Evolutionary conservation across 2,329 filamentous ascomycete genomes (phyloP).

Genomic region (Ilyonectria destructans): DNA sequence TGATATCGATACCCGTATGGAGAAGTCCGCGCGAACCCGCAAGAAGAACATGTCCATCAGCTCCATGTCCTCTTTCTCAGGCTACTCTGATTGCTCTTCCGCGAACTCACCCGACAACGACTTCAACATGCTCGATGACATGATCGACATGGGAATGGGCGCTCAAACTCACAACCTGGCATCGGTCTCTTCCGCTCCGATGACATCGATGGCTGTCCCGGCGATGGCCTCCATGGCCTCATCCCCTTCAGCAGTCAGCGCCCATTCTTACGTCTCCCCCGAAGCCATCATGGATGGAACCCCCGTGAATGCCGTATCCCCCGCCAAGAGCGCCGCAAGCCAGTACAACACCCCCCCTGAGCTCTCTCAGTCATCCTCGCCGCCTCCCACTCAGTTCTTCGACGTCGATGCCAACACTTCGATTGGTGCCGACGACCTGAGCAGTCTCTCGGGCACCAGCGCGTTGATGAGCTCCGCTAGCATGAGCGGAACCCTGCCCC

Average conservation of each 20-base stretch:
- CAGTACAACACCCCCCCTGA: slow-evolving; percentile 73
- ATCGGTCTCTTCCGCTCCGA: slow-evolving; percentile 64
- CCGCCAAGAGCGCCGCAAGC: slow-evolving; percentile 67
- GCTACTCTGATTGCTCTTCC: slow-evolving; percentile 71
- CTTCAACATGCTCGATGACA: slow-evolving; percentile 64
- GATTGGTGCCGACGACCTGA: slow-evolving; percentile 51
- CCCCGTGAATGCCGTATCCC: slow-evolving; percentile 61
- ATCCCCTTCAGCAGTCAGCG: slow-evolving; percentile 60
- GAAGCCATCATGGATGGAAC: slow-evolving; percentile 60
- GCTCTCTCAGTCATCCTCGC: slow-evolving; percentile 74
- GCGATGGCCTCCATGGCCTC: slow-evolving; percentile 53
- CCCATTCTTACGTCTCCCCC: slow-evolving; percentile 65
- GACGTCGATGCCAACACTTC: slow-evolving; percentile 61
- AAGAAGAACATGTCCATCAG: slow-evolving; percentile 69
- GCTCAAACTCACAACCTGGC: slow-evolving; percentile 50
- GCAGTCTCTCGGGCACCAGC: slow-evolving; percentile 49
- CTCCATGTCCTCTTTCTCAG: slow-evolving; percentile 70
- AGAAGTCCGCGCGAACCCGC: slow-evolving; percentile 71
- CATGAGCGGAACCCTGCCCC: slow-evolving; percentile 54
- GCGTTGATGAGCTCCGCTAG: slow-evolving; percentile 53
- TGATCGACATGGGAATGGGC: slow-evolving; percentile 62
- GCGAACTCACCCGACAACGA: slow-evolving; percentile 68
- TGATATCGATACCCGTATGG: slow-evolving; percentile 69
- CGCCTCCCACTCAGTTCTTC: slow-evolving; percentile 66
- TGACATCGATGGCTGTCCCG: slow-evolving; percentile 55